phyloP scores from a whole-genome alignment of 2,329 filamentous ascomycete genomes.

The Cadophora luteo-olivacea region DNA sequence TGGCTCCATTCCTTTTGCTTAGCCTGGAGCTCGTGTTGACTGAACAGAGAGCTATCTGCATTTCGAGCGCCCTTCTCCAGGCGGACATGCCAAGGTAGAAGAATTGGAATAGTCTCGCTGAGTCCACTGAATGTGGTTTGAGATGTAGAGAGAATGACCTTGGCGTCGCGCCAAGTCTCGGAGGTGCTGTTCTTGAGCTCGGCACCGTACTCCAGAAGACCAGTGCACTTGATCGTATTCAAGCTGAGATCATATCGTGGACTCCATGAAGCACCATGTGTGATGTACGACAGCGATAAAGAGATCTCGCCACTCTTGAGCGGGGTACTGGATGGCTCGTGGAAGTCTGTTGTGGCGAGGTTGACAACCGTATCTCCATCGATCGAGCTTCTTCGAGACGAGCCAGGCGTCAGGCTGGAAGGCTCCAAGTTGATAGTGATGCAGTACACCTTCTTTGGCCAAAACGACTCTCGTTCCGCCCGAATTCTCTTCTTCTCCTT shows the following conservation, averaged over 20 bases:
- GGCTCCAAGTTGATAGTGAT: conserved; percentile 59
- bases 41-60: conserved; percentile 36
- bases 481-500: conserved; percentile 54
- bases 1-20: conserved; percentile 40
- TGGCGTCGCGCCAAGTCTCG: conserved; percentile 55
- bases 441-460: conserved; percentile 57
- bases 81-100: conserved; percentile 55
- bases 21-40: conserved; percentile 45
- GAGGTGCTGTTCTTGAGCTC: conserved; percentile 57
- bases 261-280: conserved; percentile 50
- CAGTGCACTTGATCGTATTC: conserved; percentile 43
- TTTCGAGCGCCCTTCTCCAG: conserved; percentile 43
- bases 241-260: conserved; percentile 58
- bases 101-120: conserved; percentile 53
- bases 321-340: conserved; percentile 29
- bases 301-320: conserved; percentile 38
- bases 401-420: conserved; percentile 49
- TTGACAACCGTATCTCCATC: conserved; percentile 39
- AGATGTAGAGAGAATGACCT: conserved; percentile 54
- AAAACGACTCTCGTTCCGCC: conserved; percentile 53
- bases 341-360: conserved; percentile 37
- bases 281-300: conserved; percentile 43
- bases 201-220: conserved; percentile 55
- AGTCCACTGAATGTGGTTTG: conserved; percentile 57
- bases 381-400: conserved; percentile 57